Percentiles rank a stretch among this genome's conserved stretches.
phyloP scores from a whole-genome alignment of 257 asterid species.

The Buddleja alternifolia region DNA sequence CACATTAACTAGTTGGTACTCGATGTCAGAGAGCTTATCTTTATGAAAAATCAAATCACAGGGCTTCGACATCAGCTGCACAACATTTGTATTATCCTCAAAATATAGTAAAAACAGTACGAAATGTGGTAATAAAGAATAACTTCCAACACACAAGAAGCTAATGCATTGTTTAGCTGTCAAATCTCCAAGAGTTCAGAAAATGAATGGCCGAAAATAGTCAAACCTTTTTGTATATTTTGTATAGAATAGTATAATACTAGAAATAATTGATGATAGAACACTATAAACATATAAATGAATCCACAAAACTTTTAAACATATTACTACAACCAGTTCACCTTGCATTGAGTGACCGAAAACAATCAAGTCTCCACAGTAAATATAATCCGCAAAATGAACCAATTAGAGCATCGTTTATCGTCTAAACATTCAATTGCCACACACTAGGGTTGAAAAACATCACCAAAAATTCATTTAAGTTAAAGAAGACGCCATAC shows the following conservation, averaged over 20 bases:
- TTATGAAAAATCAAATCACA: background rate
- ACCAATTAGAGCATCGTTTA: background rate
- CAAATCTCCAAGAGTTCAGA: background rate
- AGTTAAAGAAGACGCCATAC: too few relatives aligned
- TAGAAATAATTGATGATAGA: background rate
- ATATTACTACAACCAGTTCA: background rate
- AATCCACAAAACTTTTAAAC: background rate
- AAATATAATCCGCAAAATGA: constrained; percentile 1
- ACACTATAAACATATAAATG: background rate
- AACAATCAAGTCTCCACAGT: constrained; percentile 10
- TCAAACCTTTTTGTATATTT: background rate
- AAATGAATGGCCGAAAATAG: background rate
- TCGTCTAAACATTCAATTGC: constrained; percentile 18
- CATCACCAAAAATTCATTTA: constrained; percentile 1
- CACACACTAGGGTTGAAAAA: background rate
- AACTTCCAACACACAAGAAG: constrained; percentile 10
- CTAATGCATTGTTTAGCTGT: background rate
- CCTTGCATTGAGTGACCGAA: background rate
- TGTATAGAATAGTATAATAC: background rate
- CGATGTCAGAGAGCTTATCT: background rate
- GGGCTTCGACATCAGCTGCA: background rate
- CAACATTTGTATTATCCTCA: constrained; percentile 5
- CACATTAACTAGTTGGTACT: background rate
- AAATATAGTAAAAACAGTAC: background rate
- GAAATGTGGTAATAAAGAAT: background rate